Evolutionary conservation across 768 basidiomycete species (phyloP).

Genomic region (Boletus rubropictus): DNA sequence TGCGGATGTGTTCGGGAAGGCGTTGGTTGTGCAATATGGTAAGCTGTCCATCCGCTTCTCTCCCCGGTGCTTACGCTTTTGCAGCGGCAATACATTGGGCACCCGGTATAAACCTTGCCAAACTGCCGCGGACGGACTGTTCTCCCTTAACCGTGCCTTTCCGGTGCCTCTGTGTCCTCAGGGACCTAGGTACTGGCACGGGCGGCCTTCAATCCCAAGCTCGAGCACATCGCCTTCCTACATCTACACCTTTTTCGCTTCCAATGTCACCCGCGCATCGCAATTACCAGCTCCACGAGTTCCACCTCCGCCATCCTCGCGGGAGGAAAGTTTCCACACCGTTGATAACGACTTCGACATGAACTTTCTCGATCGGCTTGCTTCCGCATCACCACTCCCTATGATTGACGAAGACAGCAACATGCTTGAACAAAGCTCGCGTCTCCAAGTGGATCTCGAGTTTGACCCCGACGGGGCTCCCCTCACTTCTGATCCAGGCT

Average conservation of each 20-base stretch:
- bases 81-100: conserved; percentile 60
- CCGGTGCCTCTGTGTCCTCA: conserved; percentile 33
- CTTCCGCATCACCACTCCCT: conserved; percentile 34
- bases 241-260: conserved; percentile 46
- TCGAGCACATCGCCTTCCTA: conserved; percentile 17
- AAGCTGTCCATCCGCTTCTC: conserved; percentile 15
- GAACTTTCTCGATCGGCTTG: conserved; percentile 38
- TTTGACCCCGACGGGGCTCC: conserved; percentile 44
- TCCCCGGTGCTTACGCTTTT: conserved; percentile 7
- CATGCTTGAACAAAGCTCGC: conserved; percentile 9
- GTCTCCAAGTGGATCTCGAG: conserved; percentile 14
- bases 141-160: conserved; percentile 20
- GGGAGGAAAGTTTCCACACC: conserved; percentile 19
- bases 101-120: conserved; percentile 57
- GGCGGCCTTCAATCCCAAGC: conserved; percentile 12
- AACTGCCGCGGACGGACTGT: conserved; percentile 46
- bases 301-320: not conserved
- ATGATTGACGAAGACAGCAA: conserved; percentile 32
- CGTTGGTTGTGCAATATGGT: conserved; percentile 60
- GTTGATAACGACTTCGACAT: conserved; percentile 29
- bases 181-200: conserved; percentile 40
- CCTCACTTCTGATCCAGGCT: conserved; percentile 34
- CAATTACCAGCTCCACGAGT: conserved; percentile 6
- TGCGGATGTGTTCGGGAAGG: conserved; percentile 68
- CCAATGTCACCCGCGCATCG: conserved; percentile 36